Base-by-base conservation (phyloP, 371 early-diverging fungal species). In the Polyrhizophydium stewartii region DNA sequence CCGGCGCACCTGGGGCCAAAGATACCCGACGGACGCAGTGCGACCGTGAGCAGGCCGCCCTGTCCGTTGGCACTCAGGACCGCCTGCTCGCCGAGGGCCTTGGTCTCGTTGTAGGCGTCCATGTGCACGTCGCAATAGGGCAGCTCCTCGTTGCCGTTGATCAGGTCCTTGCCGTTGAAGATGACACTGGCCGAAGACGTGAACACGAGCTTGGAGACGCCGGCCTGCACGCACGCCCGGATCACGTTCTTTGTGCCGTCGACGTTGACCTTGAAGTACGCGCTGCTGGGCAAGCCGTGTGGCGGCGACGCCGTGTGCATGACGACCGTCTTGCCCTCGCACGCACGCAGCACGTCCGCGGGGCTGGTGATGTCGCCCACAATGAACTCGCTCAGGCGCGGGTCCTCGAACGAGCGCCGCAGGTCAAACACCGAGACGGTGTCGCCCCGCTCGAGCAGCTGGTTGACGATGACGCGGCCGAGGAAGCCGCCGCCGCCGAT, bases 231-330 rank as follows among this genome's bases (percentile, higher is more conserved):
- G 70, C 95, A 93, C 22, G 87, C 91, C 35, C 84, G 83, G 55
- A 96, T 87, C 31, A 95, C 84, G 61, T 88, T 91, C 50, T 76
- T 70, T 0, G 95, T 96, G 55, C 97, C 97, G 2, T 90, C 89
- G 25, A 63, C 67, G 66, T 96, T 94, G 66, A 94, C 93, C 45
- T 76, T 72, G 57, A 79, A 79, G 70, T 83, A 85, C 55, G 87
- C 72, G 24, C 72, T 71, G 27, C 25, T 50, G 19, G 62, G 49
- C 17, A 61, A 24, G 28, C 72, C 74, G 71, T 87, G 88, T 51
- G 89, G 83, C 13, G 96, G 94, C 5, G 94, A 93, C 2, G 96
- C 97, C 0, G 93, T 91, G 76, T 96, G 95, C 71, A 95, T 88
- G 37, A 93, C 94, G 56, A 85, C 83, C 9, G 85, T 82, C 45